Evolutionary conservation across 352 stramenopile species (phyloP), one percentile per base, ranked within the genome.

Genomic region (Blastocystis sp.): DNA sequence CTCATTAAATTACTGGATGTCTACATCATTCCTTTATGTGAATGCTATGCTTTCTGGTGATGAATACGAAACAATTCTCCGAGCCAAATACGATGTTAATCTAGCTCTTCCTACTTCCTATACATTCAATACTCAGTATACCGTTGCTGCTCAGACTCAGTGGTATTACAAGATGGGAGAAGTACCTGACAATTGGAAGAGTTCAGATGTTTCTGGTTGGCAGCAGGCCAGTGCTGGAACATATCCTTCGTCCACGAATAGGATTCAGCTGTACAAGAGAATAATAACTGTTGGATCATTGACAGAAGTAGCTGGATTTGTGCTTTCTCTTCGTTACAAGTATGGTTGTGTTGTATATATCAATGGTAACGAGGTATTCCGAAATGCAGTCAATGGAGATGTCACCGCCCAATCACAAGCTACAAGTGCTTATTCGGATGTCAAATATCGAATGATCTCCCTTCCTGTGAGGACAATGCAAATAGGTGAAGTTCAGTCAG

Each of bases 121-220:
- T 51, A 69, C 54, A n/a, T 54, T 84, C 24, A 69, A 84, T 44
- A 27, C 30, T 33, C 73, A 68, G 2, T 84, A 42, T 35, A 27
- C 48, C 1, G 44, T 84, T 30, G 24, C 73, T 62, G 13, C 73
- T 1, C 15, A 66, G 27, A 53, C 51, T 1, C 24, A 3, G 7
- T 84, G 73, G 73, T 66, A 69, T 15, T 84, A 69, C 33, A 66
- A 66, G 53, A 84, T 84, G 73, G 51, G 73, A 30, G 48, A 84
- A 24, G 42, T 66, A 24, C 73, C 42, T 35, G 27, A 6, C 1
- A 51, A 66, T 42, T 84, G 73, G 73, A 33, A 66, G 1, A 42
- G 1, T 11, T 15, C 48, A 0, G 40, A 81, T 5, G 54, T 51
- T 24, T 54, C 24, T 5, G 73, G 73, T 19, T 84, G 73, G 73